A percentile compares a stretch with the other conserved stretches of the same genome.
Evolutionary conservation across 1,284 basidiomycete genomes (phyloP).

Genomic region (Microbotryomycetes sp.): DNA sequence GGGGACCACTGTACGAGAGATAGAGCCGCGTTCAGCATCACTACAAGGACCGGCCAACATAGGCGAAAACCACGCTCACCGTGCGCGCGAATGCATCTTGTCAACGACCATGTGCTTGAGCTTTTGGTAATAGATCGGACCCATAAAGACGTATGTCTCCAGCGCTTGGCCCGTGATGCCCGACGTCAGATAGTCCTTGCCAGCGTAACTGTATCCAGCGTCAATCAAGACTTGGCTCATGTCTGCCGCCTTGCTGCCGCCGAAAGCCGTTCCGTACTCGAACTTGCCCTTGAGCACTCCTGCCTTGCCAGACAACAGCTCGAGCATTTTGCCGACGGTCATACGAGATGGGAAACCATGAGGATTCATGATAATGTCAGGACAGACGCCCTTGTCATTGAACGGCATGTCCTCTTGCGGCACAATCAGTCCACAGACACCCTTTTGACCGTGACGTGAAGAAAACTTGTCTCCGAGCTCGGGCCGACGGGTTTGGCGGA

Average conservation of each 20-base stretch:
- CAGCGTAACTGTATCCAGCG: constrained; percentile 91
- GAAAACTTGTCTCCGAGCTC: constrained; percentile 99
- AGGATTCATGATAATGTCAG: constrained; percentile 99
- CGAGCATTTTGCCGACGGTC: constrained; percentile 99
- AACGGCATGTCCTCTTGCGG: constrained; percentile 99
- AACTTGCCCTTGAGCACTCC: constrained; percentile 81
- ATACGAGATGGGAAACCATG: constrained; percentile 99
- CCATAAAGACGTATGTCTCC: constrained; percentile 97
- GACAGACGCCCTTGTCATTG: constrained; percentile 88
- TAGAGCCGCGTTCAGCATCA: constrained; percentile 3
- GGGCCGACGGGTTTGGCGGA: constrained; percentile 91
- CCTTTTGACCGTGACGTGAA: constrained; percentile 96
- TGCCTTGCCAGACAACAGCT: constrained; percentile 87
- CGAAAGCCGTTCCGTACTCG: constrained; percentile 73
- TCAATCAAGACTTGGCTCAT: constrained; percentile 95
- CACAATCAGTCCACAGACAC: constrained; percentile 95
- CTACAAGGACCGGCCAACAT: neutral
- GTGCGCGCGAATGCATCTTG: constrained; percentile 98
- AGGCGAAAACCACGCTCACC: constrained; percentile 46
- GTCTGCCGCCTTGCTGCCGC: constrained; percentile 97
- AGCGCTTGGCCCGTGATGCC: constrained; percentile 95
- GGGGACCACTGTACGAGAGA: constrained; percentile 61
- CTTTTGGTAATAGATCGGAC: constrained; percentile 60
- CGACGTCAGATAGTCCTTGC: constrained; percentile 96
- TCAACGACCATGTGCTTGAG: constrained; percentile 43